These are phyloP conservation scores for Leccinum pallidistipes DNA, from an alignment of 1,284 basidiomycete species.

Conservation along the genomic window DNA sequence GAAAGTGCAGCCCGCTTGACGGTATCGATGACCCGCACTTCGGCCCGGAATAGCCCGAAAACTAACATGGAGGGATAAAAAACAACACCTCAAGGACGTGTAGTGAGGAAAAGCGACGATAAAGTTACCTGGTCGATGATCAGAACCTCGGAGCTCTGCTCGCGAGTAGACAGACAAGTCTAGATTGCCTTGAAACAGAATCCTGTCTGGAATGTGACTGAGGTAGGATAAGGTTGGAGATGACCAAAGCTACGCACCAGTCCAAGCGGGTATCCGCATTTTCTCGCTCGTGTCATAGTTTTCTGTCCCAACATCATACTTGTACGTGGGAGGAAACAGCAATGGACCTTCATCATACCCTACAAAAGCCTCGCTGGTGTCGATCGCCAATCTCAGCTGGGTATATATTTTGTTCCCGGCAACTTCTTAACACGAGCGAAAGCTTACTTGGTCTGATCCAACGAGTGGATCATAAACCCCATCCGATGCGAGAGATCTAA, in stretches of 20 bases:
- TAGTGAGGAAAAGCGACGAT: neutral
- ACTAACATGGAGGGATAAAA: constrained; percentile 48
- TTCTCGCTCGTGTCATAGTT: constrained; percentile 96
- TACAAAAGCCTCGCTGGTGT: constrained; percentile 68
- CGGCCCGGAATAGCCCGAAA: constrained; percentile 79
- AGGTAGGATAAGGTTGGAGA: neutral
- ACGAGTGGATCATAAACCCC: constrained; percentile 76
- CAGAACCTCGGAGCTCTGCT: constrained; percentile 85
- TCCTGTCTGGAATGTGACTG: constrained; percentile 63
- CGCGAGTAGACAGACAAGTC: constrained; percentile 68
- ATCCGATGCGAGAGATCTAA: constrained; percentile 59
- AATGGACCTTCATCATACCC: constrained; percentile 90
- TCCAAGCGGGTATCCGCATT: constrained; percentile 96
- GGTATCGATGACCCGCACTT: constrained; percentile 78
- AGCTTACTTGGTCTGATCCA: constrained; percentile 78
- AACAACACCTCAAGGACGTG: neutral
- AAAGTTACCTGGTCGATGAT: constrained; percentile 83
- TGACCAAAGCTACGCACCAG: constrained; percentile 53
- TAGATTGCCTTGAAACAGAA: constrained; percentile 81
- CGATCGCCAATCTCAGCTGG: constrained; percentile 73
- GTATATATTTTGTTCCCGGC: neutral
- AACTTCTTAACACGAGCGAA: neutral
- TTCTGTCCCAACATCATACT: constrained; percentile 82
- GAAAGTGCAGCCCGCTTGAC: constrained; percentile 72
- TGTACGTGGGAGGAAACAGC: constrained; percentile 87